phyloP scores from a whole-genome alignment of 169 alveolate species.

The Babesia ovata region DNA sequence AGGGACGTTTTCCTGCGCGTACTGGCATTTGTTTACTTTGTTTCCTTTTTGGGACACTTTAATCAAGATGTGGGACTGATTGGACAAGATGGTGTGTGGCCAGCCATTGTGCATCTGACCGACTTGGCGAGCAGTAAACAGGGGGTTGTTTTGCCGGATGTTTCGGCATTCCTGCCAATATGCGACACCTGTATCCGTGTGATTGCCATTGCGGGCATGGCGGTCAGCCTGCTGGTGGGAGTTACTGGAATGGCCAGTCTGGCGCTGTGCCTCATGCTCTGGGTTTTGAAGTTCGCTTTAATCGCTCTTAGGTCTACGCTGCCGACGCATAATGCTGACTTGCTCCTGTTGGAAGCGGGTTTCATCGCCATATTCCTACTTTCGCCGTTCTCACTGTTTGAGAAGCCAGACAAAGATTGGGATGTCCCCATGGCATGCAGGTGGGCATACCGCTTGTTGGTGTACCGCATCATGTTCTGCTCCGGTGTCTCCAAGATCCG shows the following conservation, averaged over 20 bases:
- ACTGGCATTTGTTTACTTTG: constrained; percentile 31
- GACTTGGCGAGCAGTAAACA: background rate
- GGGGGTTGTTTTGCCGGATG: constrained; percentile 12
- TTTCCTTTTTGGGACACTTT: constrained; percentile 49
- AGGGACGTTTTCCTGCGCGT: constrained; percentile 34
- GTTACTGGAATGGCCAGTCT: constrained; percentile 47
- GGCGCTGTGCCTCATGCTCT: constrained; percentile 24
- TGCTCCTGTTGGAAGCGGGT: constrained; percentile 61
- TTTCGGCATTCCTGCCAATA: constrained; percentile 27
- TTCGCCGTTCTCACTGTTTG: constrained; percentile 56
- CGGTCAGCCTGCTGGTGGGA: constrained; percentile 18
- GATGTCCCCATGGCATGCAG: constrained; percentile 30
- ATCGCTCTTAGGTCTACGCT: constrained; percentile 26
- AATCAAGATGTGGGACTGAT: constrained; percentile 52
- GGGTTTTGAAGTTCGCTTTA: constrained; percentile 40
- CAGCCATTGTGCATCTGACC: constrained; percentile 20
- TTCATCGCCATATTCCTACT: constrained; percentile 49
- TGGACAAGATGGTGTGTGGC: constrained; percentile 51
- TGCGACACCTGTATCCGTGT: constrained; percentile 34
- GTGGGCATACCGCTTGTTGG: constrained; percentile 55
- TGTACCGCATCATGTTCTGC: constrained; percentile 47
- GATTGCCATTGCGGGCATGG: constrained; percentile 45
- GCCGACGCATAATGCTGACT: constrained; percentile 44
- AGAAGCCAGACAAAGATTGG: constrained; percentile 20
- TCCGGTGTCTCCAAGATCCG: constrained; percentile 45